Conservation (phyloP, 257 asterid genomes). For the Nemophila menziesii region DNA sequence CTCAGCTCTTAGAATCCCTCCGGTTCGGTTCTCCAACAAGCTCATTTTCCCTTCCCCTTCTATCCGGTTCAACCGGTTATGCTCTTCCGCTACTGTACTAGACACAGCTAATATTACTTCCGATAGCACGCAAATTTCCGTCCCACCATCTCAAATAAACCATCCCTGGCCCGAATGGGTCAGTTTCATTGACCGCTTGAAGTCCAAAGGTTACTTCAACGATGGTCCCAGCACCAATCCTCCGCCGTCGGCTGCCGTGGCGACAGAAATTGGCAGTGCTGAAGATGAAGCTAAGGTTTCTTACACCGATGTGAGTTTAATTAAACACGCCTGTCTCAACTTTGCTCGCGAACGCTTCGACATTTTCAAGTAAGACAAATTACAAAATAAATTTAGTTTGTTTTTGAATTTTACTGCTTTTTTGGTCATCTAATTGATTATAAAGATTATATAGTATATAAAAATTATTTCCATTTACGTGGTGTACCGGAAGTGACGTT, state of each 20-base stretch:
- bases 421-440: too few species aligned
- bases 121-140: conserved; percentile 11
- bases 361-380: conserved; percentile 50
- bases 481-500: too few species aligned
- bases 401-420: background rate
- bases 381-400: background rate
- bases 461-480: too few species aligned
- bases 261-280: conserved; percentile 8
- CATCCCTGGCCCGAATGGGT: conserved; percentile 99
- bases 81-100: background rate
- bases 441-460: too few species aligned
- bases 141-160: background rate
- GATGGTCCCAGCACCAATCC: conserved; percentile 6
- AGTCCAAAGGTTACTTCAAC: conserved; percentile 52
- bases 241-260: conserved; percentile 3
- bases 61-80: conserved; percentile 1
- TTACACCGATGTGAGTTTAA: conserved; percentile 39
- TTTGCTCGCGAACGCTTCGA: conserved; percentile 83
- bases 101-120: conserved; percentile 5
- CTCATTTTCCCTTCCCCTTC: background rate
- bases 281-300: conserved; percentile 16
- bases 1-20: background rate
- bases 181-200: conserved; percentile 52
- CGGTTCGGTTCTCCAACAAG: background rate
- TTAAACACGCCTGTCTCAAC: conserved; percentile 61